Evolutionary conservation across 139 green algal species (phyloP).

Genomic region (Micractinium conductrix): DNA sequence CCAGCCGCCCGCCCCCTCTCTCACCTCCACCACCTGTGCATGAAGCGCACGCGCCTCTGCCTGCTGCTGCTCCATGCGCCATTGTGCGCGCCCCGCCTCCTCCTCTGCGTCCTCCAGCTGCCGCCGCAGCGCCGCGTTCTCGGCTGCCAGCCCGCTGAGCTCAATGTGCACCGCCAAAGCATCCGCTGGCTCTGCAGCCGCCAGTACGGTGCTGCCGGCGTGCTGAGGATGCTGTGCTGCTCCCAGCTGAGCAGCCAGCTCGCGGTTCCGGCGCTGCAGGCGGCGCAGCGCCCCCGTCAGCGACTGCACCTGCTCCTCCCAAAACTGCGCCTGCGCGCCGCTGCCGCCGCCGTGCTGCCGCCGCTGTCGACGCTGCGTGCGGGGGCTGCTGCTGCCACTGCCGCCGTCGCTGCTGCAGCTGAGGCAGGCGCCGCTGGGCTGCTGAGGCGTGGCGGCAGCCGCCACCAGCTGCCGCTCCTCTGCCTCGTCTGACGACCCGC

Average conservation of each 20-base stretch:
- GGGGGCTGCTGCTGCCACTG: not conserved
- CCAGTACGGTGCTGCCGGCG: not conserved
- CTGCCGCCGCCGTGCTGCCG: not conserved
- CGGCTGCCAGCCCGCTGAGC: slow-evolving; percentile 5
- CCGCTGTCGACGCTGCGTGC: not conserved
- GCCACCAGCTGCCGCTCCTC: not conserved
- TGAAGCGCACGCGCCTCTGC: slow-evolving; percentile 22
- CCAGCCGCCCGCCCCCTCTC: no score
- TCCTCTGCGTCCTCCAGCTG: slow-evolving; percentile 22
- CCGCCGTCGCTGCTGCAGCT: not conserved
- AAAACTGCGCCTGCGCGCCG: not conserved
- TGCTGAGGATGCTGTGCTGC: not conserved
- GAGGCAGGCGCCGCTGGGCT: not conserved
- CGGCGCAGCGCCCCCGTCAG: slow-evolving; percentile 5
- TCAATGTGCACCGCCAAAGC: not conserved
- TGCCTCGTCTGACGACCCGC: slow-evolving; percentile 11
- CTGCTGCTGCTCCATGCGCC: slow-evolving; percentile 31
- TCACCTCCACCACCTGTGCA: slow-evolving; percentile 26
- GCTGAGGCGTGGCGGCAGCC: not conserved
- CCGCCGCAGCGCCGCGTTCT: slow-evolving; percentile 26
- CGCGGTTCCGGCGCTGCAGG: slow-evolving; percentile 28
- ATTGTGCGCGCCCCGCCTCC: slow-evolving; percentile 17
- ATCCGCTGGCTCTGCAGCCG: not conserved
- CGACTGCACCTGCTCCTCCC: slow-evolving; percentile 30
- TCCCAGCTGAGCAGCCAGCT: slow-evolving; percentile 19